Evolutionary conservation across 2,329 filamentous ascomycete genomes (phyloP).

Genomic region (Beauveria scarabaeidicola): DNA sequence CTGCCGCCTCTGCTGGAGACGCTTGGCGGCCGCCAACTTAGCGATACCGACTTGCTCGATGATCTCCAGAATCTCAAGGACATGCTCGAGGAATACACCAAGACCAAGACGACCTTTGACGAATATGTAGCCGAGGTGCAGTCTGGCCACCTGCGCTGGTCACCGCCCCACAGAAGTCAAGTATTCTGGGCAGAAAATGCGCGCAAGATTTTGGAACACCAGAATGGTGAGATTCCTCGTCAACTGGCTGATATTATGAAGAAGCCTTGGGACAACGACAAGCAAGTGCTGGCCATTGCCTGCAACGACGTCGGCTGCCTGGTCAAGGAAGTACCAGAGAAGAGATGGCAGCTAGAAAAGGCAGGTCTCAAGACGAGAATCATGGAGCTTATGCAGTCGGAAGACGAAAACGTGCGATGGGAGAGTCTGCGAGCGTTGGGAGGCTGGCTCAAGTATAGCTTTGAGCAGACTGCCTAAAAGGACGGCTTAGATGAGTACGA

Average conservation of each 20-base stretch:
- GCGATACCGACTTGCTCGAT: conserved; percentile 55
- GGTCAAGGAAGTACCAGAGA: conserved; percentile 84
- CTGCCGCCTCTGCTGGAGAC: conserved; percentile 62
- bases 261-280: conserved; percentile 67
- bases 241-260: conserved; percentile 78
- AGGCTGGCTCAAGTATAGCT: conserved; percentile 57
- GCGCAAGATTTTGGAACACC: conserved; percentile 73
- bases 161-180: conserved; percentile 76
- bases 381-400: conserved; percentile 89
- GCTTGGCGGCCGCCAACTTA: conserved; percentile 51
- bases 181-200: conserved; percentile 92
- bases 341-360: conserved; percentile 70
- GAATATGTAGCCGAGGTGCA: conserved; percentile 84
- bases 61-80: conserved; percentile 54
- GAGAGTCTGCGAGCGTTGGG: conserved; percentile 79
- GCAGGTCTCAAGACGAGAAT: conserved; percentile 76
- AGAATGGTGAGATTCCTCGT: conserved; percentile 68
- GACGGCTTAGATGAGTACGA: background rate
- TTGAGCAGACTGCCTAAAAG: conserved; percentile 32
- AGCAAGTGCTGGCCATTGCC: conserved; percentile 82
- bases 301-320: conserved; percentile 87
- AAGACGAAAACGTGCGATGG: conserved; percentile 84
- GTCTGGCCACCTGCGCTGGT: conserved; percentile 85
- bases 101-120: conserved; percentile 70
- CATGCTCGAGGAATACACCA: conserved; percentile 58